Conservation (phyloP, 2,329 filamentous ascomycete species). For the Lojkania enalia region DNA sequence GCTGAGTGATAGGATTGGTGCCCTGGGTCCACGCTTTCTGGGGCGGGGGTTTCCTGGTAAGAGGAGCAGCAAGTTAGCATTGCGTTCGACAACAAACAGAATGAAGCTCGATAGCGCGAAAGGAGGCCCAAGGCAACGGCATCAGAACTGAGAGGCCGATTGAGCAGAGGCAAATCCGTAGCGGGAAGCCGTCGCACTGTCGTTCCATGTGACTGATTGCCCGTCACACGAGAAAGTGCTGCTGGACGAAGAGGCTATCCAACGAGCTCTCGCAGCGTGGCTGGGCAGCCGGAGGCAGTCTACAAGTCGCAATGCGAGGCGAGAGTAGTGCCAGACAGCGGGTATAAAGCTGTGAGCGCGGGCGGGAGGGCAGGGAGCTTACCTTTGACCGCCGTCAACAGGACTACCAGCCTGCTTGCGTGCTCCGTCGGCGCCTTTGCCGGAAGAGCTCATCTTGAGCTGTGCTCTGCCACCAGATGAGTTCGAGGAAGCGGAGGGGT, state of each 20-base stretch:
- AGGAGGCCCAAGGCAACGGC: slow-evolving; percentile 6
- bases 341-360: slow-evolving; percentile 1
- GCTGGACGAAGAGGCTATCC: slow-evolving; percentile 19
- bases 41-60: slow-evolving; percentile 52
- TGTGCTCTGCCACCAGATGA: slow-evolving; percentile 47
- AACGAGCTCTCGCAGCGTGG: slow-evolving; percentile 27
- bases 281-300: slow-evolving; percentile 7
- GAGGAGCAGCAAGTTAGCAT: slow-evolving; percentile 29
- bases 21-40: slow-evolving; percentile 65
- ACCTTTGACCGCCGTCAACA: slow-evolving; percentile 59
- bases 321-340: slow-evolving; percentile 1
- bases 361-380: slow-evolving; percentile 32
- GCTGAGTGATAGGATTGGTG: slow-evolving; percentile 64
- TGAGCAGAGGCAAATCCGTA: slow-evolving; percentile 14
- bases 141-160: slow-evolving; percentile 9
- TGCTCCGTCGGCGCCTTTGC: slow-evolving; percentile 56
- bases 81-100: slow-evolving; percentile 12
- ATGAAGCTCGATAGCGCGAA: slow-evolving; percentile 8
- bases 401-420: slow-evolving; percentile 61
- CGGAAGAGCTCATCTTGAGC: slow-evolving; percentile 54
- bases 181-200: slow-evolving; percentile 31
- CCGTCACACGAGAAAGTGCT: slow-evolving; percentile 35
- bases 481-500: slow-evolving; percentile 42
- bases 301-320: neutral
- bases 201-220: slow-evolving; percentile 38